Conservation (phyloP, 176 grass and related monocot genomes). For the Aegilops umbellulata region DNA sequence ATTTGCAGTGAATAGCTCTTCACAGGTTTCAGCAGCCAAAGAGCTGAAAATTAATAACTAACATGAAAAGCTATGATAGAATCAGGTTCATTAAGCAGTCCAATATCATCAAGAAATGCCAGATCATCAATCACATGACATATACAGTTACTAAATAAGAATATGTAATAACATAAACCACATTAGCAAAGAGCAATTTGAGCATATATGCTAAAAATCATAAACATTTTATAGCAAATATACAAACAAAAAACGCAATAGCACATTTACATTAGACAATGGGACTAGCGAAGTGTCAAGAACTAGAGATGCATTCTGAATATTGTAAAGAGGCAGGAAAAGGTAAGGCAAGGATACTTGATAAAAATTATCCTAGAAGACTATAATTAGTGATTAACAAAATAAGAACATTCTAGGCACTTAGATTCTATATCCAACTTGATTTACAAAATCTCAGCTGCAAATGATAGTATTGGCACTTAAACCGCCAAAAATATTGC, state of each 20-base stretch:
- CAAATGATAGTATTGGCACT: neutral
- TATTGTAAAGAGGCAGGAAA: neutral
- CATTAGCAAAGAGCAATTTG: neutral
- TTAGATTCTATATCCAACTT: neutral
- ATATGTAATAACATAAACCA: neutral
- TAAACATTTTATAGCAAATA: neutral
- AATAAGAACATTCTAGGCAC: neutral
- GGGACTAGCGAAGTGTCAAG: neutral
- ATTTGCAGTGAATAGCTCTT: slow-evolving; percentile 88
- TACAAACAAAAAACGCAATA: neutral
- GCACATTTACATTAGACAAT: neutral
- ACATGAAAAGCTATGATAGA: slow-evolving; percentile 15
- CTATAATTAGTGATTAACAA: neutral
- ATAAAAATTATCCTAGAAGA: neutral
- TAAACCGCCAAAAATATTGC: neutral
- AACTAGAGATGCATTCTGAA: neutral
- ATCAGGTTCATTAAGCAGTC: neutral
- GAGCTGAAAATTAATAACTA: slow-evolving; percentile 44
- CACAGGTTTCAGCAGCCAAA: slow-evolving; percentile 93
- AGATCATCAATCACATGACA: neutral
- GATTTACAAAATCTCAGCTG: neutral
- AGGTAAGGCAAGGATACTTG: neutral
- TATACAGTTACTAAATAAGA: slow-evolving; percentile 12
- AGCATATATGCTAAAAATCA: neutral
- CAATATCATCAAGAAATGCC: slow-evolving; percentile 5